A percentile compares a stretch with the other conserved stretches of the same genome.
These are phyloP conservation scores for Suhomyces guaymorum DNA, from an alignment of 1,139 yeast genomes.

Conservation along the genomic window DNA sequence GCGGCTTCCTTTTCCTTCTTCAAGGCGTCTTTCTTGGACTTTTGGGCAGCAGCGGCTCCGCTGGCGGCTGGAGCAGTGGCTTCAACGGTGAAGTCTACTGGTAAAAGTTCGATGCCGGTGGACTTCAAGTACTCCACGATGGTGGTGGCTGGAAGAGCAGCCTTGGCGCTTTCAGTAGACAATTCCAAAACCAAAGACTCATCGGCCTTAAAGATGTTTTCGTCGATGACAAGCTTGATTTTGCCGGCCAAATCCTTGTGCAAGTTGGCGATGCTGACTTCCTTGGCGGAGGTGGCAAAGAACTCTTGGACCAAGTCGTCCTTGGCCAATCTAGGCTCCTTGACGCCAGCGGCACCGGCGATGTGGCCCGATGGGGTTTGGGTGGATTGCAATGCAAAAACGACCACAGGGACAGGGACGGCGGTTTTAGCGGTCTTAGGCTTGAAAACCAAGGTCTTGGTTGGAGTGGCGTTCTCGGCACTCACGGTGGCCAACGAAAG, in stretches of 20 bases:
- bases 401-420: slow-evolving; percentile 77
- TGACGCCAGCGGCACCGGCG: slow-evolving; percentile 68
- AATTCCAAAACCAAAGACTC: slow-evolving; percentile 54
- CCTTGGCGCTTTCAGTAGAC: slow-evolving; percentile 59
- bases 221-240: slow-evolving; percentile 67
- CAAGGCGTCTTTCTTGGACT: slow-evolving; percentile 22
- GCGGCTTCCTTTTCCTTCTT: slow-evolving; percentile 47
- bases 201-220: slow-evolving; percentile 44
- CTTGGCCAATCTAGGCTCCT: slow-evolving; percentile 86
- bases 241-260: slow-evolving; percentile 57
- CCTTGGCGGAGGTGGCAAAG: slow-evolving; percentile 64
- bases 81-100: slow-evolving; percentile 60
- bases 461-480: slow-evolving; percentile 44
- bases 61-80: slow-evolving; percentile 39
- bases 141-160: slow-evolving; percentile 54
- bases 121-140: slow-evolving; percentile 54
- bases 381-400: slow-evolving; percentile 72
- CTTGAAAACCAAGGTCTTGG: slow-evolving; percentile 82
- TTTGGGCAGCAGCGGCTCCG: slow-evolving; percentile 33
- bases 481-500: slow-evolving; percentile 52
- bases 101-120: slow-evolving; percentile 55
- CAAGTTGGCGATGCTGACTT: slow-evolving; percentile 65
- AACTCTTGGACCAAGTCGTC: slow-evolving; percentile 73
- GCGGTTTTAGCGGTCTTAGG: slow-evolving; percentile 89
- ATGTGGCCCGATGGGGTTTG: slow-evolving; percentile 66